Evolutionary conservation across 495 filamentous ascomycete species (phyloP).

Genomic region (Penicillium roqueforti): DNA sequence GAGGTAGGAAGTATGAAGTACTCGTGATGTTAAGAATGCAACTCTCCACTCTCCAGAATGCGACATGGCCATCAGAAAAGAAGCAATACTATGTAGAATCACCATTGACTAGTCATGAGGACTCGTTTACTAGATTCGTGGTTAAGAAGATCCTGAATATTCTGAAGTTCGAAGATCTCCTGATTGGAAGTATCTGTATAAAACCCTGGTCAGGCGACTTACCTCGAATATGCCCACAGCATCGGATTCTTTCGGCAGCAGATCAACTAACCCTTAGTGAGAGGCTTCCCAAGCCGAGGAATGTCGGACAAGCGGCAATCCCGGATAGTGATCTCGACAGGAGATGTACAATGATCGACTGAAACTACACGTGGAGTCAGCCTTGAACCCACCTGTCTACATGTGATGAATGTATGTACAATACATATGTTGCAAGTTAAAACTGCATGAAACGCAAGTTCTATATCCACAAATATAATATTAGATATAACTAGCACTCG

Average conservation of each 20-base stretch:
- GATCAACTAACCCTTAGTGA: not conserved
- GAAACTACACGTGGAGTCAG: not conserved
- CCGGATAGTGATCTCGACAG: not conserved
- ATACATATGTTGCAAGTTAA: no score
- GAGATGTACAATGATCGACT: not conserved
- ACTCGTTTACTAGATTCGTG: not conserved
- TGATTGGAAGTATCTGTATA: not conserved
- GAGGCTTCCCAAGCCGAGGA: not conserved
- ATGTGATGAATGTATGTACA: no score
- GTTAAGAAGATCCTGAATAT: not conserved
- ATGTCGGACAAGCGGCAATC: not conserved
- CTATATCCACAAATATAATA: not conserved
- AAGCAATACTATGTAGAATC: not conserved
- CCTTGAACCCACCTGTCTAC: no score
- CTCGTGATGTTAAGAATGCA: slow-evolving; percentile 2
- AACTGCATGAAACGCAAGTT: not conserved
- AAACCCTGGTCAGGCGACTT: not conserved
- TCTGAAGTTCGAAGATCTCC: not conserved
- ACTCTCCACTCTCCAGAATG: slow-evolving; percentile 2
- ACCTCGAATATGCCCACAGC: not conserved
- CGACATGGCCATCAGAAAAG: not conserved
- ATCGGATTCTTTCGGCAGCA: not conserved
- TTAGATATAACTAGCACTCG: not conserved
- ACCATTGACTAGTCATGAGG: not conserved
- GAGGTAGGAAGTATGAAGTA: not conserved